Evolutionary conservation across 345 rosid species (phyloP).

Genomic region (Rhodamnia argentea): DNA sequence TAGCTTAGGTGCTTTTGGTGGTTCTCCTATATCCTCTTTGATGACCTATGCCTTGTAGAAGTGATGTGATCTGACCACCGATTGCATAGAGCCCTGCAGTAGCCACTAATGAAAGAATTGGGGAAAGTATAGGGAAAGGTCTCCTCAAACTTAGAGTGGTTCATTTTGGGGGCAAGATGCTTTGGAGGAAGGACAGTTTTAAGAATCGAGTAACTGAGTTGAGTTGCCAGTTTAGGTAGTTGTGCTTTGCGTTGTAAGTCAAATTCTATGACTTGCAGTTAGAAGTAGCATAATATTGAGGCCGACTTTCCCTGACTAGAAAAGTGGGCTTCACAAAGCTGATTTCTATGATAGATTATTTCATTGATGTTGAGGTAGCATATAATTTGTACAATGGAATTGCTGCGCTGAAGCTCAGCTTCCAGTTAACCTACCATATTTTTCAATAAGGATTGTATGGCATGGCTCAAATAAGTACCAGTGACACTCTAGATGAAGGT

Average conservation of each 20-base stretch:
- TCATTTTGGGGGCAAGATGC: neutral
- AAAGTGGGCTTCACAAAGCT: neutral
- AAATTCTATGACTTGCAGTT: neutral
- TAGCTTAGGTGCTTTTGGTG: neutral
- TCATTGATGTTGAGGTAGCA: neutral
- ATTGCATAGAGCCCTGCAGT: neutral
- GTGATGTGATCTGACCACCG: neutral
- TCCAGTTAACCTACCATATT: neutral
- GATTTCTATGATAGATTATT: neutral
- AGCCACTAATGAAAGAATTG: neutral
- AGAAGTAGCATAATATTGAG: neutral
- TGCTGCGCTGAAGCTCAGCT: neutral
- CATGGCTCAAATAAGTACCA: neutral
- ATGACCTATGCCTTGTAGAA: neutral
- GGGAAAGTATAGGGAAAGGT: neutral
- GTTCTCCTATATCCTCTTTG: neutral
- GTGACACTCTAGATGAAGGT: neutral
- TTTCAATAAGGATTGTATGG: neutral
- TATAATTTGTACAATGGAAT: neutral
- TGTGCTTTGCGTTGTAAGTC: neutral
- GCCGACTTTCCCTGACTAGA: neutral
- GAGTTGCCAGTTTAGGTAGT: neutral
- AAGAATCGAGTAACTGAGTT: neutral
- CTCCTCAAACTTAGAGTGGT: neutral
- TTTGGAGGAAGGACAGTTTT: neutral